These are phyloP conservation scores for Didymella keratinophila DNA, from an alignment of 2,329 filamentous ascomycete genomes.

Conservation along the genomic window DNA sequence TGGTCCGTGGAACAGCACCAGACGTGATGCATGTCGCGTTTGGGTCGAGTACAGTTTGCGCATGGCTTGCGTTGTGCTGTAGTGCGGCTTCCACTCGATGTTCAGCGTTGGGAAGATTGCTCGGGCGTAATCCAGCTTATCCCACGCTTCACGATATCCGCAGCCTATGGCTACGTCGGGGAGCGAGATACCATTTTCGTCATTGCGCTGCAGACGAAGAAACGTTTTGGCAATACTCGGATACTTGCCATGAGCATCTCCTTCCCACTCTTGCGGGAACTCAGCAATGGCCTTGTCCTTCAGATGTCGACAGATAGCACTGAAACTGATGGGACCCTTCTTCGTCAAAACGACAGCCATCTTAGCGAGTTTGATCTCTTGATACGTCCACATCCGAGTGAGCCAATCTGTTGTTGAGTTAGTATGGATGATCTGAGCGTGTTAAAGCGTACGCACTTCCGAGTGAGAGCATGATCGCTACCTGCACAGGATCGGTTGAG, in stretches of 20 bases:
- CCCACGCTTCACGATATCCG: background rate
- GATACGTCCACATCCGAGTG: constrained; percentile 2
- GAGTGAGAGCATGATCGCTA: background rate
- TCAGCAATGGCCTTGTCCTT: background rate
- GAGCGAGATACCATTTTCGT: background rate
- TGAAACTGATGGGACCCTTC: constrained; percentile 1
- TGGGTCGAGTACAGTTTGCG: background rate
- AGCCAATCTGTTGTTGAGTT: background rate
- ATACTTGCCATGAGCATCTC: background rate
- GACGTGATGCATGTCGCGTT: background rate
- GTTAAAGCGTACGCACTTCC: background rate
- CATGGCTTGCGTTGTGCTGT: background rate
- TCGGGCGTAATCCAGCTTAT: background rate
- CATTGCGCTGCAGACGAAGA: background rate
- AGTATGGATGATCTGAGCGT: background rate
- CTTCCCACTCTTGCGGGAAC: background rate
- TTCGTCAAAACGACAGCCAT: constrained; percentile 1
- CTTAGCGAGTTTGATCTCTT: background rate
- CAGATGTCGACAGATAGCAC: background rate
- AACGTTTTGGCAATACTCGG: background rate
- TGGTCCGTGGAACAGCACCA: background rate
- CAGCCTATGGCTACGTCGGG: background rate
- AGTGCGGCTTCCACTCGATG: background rate
- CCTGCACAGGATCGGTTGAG: background rate
- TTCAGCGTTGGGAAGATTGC: background rate